phyloP scores from a whole-genome alignment of 108 stramenopile species.

The Nannochloropsis salina region DNA sequence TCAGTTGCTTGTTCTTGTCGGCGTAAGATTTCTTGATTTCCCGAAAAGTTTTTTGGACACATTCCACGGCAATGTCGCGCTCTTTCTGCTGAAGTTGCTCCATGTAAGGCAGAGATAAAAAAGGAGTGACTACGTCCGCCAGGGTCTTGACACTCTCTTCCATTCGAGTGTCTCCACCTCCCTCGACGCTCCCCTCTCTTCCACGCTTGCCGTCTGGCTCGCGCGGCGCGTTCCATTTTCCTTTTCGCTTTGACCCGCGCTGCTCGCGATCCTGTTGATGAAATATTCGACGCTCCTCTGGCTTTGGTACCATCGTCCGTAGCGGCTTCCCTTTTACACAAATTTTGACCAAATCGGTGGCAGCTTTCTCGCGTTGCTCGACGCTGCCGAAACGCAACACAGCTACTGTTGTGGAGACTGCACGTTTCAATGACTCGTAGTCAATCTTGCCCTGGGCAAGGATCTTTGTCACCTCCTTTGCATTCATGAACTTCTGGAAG shows the following conservation, averaged over 20 bases:
- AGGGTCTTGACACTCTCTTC: neutral
- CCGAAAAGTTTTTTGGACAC: slow-evolving; percentile 59
- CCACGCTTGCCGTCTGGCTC: neutral
- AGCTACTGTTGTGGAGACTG: neutral
- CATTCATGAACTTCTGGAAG: neutral
- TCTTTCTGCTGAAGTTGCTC: slow-evolving; percentile 61
- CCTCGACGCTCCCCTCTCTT: neutral
- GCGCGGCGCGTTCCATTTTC: neutral
- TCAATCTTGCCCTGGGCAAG: neutral
- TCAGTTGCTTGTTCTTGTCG: slow-evolving; percentile 21
- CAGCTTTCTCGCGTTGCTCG: slow-evolving; percentile 1
- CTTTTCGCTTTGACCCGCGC: neutral
- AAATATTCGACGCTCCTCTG: neutral
- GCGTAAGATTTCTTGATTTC: slow-evolving; percentile 62
- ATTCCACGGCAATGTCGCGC: slow-evolving; percentile 62
- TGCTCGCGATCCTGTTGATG: neutral
- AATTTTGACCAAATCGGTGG: neutral
- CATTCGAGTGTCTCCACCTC: neutral
- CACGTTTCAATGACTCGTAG: neutral
- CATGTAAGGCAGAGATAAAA: slow-evolving; percentile 57
- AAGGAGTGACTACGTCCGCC: slow-evolving; percentile 57
- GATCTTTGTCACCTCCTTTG: neutral
- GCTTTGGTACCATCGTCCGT: slow-evolving; percentile 2
- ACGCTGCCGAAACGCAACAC: neutral
- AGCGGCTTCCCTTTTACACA: neutral